A percentile compares a stretch with the other conserved stretches of the same genome.
These are phyloP conservation scores for Tylopilus plumbeoviolaceoides DNA, from an alignment of 768 basidiomycete genomes.

Conservation along the genomic window DNA sequence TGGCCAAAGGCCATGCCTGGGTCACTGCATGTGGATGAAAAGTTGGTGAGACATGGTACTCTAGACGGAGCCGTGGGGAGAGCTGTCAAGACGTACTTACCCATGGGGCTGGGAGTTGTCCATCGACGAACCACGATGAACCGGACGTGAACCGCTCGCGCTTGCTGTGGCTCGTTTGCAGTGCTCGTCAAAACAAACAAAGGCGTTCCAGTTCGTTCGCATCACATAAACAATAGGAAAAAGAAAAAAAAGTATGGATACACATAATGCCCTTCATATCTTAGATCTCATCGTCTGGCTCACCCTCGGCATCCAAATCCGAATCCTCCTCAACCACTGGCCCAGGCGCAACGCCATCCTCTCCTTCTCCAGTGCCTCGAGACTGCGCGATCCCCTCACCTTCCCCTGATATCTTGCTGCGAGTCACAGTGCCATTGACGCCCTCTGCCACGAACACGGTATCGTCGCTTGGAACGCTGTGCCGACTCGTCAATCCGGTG, in stretches of 20 bases:
- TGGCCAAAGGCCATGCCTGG: slow-evolving; percentile 59
- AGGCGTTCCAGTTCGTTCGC: slow-evolving; percentile 23
- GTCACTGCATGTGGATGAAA: slow-evolving; percentile 41
- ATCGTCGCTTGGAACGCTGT: slow-evolving; percentile 57
- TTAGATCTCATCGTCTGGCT: slow-evolving; percentile 45
- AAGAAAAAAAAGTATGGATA: slow-evolving; percentile 15
- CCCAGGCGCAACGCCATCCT: not conserved
- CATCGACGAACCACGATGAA: slow-evolving; percentile 36
- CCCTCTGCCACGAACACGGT: slow-evolving; percentile 42
- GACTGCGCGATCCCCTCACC: slow-evolving; percentile 11
- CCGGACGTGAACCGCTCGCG: slow-evolving; percentile 33
- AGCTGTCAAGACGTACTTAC: slow-evolving; percentile 24
- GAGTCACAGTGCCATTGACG: slow-evolving; percentile 25
- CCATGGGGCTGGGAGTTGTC: slow-evolving; percentile 33
- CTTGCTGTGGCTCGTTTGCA: slow-evolving; percentile 32
- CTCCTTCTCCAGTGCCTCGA: not conserved
- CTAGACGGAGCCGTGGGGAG: not conserved
- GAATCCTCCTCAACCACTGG: slow-evolving; percentile 27
- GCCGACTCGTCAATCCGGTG: slow-evolving; percentile 45
- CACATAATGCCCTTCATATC: slow-evolving; percentile 29
- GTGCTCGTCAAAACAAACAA: slow-evolving; percentile 26
- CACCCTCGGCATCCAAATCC: slow-evolving; percentile 40
- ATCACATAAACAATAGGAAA: slow-evolving; percentile 23
- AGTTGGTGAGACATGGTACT: slow-evolving; percentile 13
- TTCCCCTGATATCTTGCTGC: slow-evolving; percentile 24